Percentiles rank a stretch among this genome's conserved stretches.
Conservation (phyloP, 495 filamentous ascomycete species). For the Hamigera avellanea region DNA sequence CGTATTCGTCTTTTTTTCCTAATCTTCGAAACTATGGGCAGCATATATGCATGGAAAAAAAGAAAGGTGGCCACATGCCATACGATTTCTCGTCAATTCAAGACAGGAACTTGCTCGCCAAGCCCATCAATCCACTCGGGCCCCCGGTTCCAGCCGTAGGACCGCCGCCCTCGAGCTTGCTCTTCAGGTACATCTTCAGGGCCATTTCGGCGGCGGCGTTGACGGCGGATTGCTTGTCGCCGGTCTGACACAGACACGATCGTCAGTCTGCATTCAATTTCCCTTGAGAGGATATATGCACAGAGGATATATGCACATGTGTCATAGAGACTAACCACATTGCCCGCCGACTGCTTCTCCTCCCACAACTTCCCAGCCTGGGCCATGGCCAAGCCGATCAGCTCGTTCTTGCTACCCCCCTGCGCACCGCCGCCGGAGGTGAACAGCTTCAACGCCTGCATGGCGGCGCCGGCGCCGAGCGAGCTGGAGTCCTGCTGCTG, state of each 20-base stretch:
- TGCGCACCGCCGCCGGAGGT: slow-evolving; percentile 17
- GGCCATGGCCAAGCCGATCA: slow-evolving; percentile 57
- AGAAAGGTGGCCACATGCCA: slow-evolving; percentile 3
- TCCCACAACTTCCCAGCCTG: slow-evolving; percentile 58
- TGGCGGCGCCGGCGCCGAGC: slow-evolving; percentile 49
- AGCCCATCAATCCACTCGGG: slow-evolving; percentile 36
- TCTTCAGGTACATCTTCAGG: slow-evolving; percentile 59
- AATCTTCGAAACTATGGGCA: background rate
- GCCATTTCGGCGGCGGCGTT: slow-evolving; percentile 51
- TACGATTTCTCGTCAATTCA: background rate
- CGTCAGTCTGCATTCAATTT: no score
- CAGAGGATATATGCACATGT: background rate
- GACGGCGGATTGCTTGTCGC: slow-evolving; percentile 51
- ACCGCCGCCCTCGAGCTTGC: slow-evolving; percentile 34
- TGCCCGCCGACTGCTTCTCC: slow-evolving; percentile 36
- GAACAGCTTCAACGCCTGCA: slow-evolving; percentile 63
- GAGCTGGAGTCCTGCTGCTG: slow-evolving; percentile 24
- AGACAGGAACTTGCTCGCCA: slow-evolving; percentile 49
- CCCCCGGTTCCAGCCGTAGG: slow-evolving; percentile 39
- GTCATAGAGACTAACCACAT: slow-evolving; percentile 35
- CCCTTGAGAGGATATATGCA: slow-evolving; percentile 1
- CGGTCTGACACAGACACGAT: no score
- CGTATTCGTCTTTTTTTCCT: no score
- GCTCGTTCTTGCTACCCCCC: slow-evolving; percentile 39
- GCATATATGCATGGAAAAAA: slow-evolving; percentile 1